phyloP scores from a whole-genome alignment of 139 green algal species.

The Zygnema cylindricum region DNA sequence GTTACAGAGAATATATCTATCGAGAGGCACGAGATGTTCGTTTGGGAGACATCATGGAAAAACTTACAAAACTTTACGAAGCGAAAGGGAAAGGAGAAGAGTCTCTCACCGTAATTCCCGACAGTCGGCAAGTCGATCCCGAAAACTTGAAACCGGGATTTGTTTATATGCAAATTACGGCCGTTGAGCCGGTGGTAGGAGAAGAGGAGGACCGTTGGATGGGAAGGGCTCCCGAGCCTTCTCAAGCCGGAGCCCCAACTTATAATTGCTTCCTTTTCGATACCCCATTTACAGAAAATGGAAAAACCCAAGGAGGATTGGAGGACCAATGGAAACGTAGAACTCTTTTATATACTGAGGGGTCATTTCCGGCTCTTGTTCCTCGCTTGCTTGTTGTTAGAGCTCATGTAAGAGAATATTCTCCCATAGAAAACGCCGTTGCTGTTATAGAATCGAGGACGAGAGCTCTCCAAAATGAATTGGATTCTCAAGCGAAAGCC shows the following conservation, averaged over 20 bases:
- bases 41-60: slow-evolving; percentile 60
- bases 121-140: slow-evolving; percentile 49
- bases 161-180: slow-evolving; percentile 59
- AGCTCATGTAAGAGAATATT: slow-evolving; percentile 46
- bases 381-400: slow-evolving; percentile 39
- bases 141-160: slow-evolving; percentile 46
- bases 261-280: slow-evolving; percentile 56
- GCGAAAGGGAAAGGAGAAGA: neutral
- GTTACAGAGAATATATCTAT: slow-evolving; percentile 53
- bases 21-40: slow-evolving; percentile 51
- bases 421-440: slow-evolving; percentile 51
- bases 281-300: slow-evolving; percentile 56
- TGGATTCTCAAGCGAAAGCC: slow-evolving; percentile 26
- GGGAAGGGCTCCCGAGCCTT: slow-evolving; percentile 17
- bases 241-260: neutral
- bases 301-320: slow-evolving; percentile 52
- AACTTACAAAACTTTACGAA: slow-evolving; percentile 54
- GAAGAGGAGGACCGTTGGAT: slow-evolving; percentile 50
- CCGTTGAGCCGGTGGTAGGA: slow-evolving; percentile 50
- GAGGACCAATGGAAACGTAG: slow-evolving; percentile 62
- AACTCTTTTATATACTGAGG: slow-evolving; percentile 46
- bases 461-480: slow-evolving; percentile 49
- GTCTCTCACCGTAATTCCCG: slow-evolving; percentile 46
- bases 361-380: slow-evolving; percentile 52
- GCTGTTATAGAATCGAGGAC: slow-evolving; percentile 43